Evolutionary conservation across 1,284 basidiomycete species (phyloP).

Genomic region (Ganoderma resinaceum): DNA sequence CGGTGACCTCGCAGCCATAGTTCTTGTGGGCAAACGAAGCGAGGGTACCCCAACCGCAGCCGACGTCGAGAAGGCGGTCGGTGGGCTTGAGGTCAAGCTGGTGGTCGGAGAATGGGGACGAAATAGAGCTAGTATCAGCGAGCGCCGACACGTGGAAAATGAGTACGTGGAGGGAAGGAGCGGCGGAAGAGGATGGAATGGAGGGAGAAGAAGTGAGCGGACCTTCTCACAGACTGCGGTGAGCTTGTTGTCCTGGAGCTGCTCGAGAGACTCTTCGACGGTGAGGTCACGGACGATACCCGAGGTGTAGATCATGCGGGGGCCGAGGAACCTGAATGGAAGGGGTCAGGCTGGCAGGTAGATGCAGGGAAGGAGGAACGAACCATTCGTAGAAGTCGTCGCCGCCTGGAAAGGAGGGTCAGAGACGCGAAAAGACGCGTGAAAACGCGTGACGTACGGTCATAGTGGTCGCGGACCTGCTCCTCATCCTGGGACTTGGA

Average conservation of each 20-base stretch:
- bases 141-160: background rate
- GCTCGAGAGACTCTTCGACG: slow-evolving; percentile 87
- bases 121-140: background rate
- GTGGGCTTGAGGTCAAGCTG: slow-evolving; percentile 82
- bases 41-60: slow-evolving; percentile 99
- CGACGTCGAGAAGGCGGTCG: slow-evolving; percentile 88
- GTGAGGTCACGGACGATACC: slow-evolving; percentile 86
- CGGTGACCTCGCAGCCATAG: slow-evolving; percentile 94
- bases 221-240: slow-evolving; percentile 92
- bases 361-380: slow-evolving; percentile 13
- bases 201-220: background rate
- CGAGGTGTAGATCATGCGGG: slow-evolving; percentile 97
- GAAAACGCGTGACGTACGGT: slow-evolving; percentile 63
- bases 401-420: slow-evolving; percentile 56
- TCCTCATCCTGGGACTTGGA: slow-evolving; percentile 92
- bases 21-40: slow-evolving; percentile 97
- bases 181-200: background rate
- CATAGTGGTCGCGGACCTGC: slow-evolving; percentile 97
- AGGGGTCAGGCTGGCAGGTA: slow-evolving; percentile 13
- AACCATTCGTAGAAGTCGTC: slow-evolving; percentile 95
- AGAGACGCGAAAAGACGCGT: slow-evolving; percentile 32
- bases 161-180: background rate
- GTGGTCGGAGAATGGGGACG: background rate
- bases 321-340: slow-evolving; percentile 82
- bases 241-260: slow-evolving; percentile 99